Percentiles rank a stretch among this genome's conserved stretches.
Conservation (phyloP, 345 rosid species). For the Heritiera fomes region DNA sequence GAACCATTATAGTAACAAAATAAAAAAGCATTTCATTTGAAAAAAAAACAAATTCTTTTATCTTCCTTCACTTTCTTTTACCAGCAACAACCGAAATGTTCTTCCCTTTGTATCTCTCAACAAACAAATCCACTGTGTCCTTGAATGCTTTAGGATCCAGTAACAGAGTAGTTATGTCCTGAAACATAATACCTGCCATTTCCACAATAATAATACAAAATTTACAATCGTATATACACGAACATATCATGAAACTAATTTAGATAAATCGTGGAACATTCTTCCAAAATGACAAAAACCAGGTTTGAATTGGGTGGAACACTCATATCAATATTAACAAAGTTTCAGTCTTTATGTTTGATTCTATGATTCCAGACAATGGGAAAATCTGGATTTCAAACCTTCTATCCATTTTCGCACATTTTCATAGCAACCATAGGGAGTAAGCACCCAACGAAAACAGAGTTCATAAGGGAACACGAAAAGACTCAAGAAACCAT, state of each 20-base stretch:
- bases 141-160: constrained; percentile 87
- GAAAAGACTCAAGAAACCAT: not conserved
- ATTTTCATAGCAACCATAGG: constrained; percentile 25
- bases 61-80: constrained; percentile 29
- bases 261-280: not conserved
- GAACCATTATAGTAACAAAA: not conserved
- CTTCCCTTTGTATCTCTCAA: constrained; percentile 83
- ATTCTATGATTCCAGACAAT: not conserved
- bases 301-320: not conserved
- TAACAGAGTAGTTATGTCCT: constrained; percentile 87
- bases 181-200: constrained; percentile 89
- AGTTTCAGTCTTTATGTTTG: not conserved
- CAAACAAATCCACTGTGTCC: constrained; percentile 87
- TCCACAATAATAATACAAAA: not conserved
- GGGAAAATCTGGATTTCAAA: too few relatives aligned
- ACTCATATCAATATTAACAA: not conserved
- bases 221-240: not conserved
- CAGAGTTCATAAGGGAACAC: not conserved
- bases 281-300: not conserved
- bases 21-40: not conserved
- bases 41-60: not conserved
- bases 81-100: constrained; percentile 99
- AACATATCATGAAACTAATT: not conserved
- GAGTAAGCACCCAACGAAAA: constrained; percentile 5
- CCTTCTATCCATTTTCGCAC: not conserved